phyloP scores from a whole-genome alignment of 1,284 basidiomycete genomes.

The Sanghuangporus sanghuang region DNA sequence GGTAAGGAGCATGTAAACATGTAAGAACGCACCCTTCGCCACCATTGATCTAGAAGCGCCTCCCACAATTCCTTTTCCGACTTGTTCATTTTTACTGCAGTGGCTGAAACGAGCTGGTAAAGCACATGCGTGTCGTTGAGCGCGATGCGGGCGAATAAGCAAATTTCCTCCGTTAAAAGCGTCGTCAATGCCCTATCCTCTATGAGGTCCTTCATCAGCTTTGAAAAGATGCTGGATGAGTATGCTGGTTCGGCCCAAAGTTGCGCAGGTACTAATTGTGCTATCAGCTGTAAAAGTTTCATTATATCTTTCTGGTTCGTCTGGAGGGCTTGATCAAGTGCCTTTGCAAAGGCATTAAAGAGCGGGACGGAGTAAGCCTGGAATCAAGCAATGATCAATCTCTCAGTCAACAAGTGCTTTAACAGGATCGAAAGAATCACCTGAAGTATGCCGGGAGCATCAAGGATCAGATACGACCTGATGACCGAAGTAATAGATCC shows the following conservation, averaged over 20 bases:
- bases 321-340: constrained; percentile 43
- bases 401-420: constrained; percentile 18
- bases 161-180: constrained; percentile 62
- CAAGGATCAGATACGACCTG: constrained; percentile 80
- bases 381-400: neutral
- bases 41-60: constrained; percentile 71
- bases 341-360: constrained; percentile 46
- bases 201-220: constrained; percentile 49
- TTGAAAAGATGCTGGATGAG: constrained; percentile 60
- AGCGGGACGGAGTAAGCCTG: constrained; percentile 41
- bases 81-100: constrained; percentile 41
- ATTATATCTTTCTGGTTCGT: constrained; percentile 58
- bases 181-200: constrained; percentile 53
- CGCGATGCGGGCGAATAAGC: constrained; percentile 64
- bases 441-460: constrained; percentile 62
- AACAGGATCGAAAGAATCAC: constrained; percentile 34
- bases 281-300: constrained; percentile 46
- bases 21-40: constrained; percentile 52
- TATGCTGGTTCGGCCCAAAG: constrained; percentile 71
- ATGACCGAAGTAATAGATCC: constrained; percentile 62
- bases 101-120: constrained; percentile 57
- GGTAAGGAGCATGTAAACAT: neutral
- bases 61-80: constrained; percentile 57
- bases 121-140: constrained; percentile 61
- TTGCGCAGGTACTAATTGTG: constrained; percentile 55